phyloP scores from a whole-genome alignment of 139 green algal genomes.

The Volvox reticuliferus region DNA sequence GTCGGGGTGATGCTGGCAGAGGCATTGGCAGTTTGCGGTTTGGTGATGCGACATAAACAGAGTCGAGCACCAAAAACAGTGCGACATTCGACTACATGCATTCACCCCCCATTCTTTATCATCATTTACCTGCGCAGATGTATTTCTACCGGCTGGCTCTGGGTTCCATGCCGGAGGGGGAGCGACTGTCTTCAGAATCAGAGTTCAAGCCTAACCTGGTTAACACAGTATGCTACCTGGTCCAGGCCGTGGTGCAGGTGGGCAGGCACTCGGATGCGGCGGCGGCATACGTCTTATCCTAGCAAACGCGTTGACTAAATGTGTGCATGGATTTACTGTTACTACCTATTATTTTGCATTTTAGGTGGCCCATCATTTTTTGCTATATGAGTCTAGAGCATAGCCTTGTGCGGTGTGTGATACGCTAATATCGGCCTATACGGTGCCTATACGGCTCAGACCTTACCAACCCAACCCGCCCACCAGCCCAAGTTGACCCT shows the following conservation, averaged over 20 bases:
- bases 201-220: conserved; percentile 97
- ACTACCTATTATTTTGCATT: too few relatives aligned
- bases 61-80: background rate
- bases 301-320: too few relatives aligned
- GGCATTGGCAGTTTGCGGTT: background rate
- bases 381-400: too few relatives aligned
- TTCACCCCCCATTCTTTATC: background rate
- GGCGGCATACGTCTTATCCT: too few relatives aligned
- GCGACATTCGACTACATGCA: background rate
- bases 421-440: too few relatives aligned
- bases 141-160: conserved; percentile 52
- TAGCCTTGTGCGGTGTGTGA: too few relatives aligned
- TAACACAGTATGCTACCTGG: conserved; percentile 97
- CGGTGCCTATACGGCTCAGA: too few relatives aligned
- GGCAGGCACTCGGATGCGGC: too few relatives aligned
- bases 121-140: conserved; percentile 9
- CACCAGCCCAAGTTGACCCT: too few relatives aligned
- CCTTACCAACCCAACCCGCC: too few relatives aligned
- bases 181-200: conserved; percentile 82
- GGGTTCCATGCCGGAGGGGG: conserved; percentile 64
- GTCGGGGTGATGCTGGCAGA: background rate
- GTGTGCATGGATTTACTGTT: too few relatives aligned
- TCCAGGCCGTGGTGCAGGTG: conserved; percentile 88
- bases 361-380: too few relatives aligned
- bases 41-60: background rate